A percentile compares a stretch with the other conserved stretches of the same genome.
These are phyloP conservation scores for Veloporphyrellus conicus DNA, from an alignment of 1,284 basidiomycete genomes.

Conservation along the genomic window DNA sequence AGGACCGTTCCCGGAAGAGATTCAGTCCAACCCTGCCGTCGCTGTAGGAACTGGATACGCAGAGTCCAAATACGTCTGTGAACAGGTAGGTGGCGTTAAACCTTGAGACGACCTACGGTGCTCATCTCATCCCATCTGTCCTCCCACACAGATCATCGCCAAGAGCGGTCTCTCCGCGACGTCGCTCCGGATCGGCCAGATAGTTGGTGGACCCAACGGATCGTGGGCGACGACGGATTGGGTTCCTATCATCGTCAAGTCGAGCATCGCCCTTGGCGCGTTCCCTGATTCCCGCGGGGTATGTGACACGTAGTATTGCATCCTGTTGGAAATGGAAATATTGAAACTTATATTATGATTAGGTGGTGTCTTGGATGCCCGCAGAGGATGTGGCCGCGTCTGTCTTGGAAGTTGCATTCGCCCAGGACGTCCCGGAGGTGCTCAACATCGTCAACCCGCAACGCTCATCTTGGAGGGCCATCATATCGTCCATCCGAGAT, in stretches of 20 bases:
- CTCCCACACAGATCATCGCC: background rate
- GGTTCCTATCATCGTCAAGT: slow-evolving; percentile 33
- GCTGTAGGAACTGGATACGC: slow-evolving; percentile 34
- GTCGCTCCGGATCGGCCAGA: slow-evolving; percentile 17
- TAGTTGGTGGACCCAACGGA: slow-evolving; percentile 28
- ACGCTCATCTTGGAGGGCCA: slow-evolving; percentile 11
- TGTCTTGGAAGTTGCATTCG: slow-evolving; percentile 22
- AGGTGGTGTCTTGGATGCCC: slow-evolving; percentile 27
- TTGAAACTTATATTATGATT: background rate
- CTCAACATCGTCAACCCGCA: slow-evolving; percentile 24
- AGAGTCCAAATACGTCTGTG: slow-evolving; percentile 35
- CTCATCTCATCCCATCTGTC: background rate
- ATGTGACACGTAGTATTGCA: background rate
- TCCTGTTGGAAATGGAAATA: background rate
- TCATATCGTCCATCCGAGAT: slow-evolving; percentile 17
- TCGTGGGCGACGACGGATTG: slow-evolving; percentile 34
- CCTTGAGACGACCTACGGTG: background rate
- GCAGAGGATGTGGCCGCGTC: slow-evolving; percentile 17
- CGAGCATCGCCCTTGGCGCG: slow-evolving; percentile 22
- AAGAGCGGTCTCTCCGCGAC: background rate
- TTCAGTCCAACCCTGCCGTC: slow-evolving; percentile 17
- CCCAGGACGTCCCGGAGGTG: slow-evolving; percentile 7
- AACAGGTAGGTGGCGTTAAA: slow-evolving; percentile 28
- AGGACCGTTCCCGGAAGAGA: slow-evolving; percentile 29
- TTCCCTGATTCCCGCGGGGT: slow-evolving; percentile 12